Evolutionary conservation across 164 flowering plant genomes (phyloP).

Genomic region (Euptelea pleiosperma): DNA sequence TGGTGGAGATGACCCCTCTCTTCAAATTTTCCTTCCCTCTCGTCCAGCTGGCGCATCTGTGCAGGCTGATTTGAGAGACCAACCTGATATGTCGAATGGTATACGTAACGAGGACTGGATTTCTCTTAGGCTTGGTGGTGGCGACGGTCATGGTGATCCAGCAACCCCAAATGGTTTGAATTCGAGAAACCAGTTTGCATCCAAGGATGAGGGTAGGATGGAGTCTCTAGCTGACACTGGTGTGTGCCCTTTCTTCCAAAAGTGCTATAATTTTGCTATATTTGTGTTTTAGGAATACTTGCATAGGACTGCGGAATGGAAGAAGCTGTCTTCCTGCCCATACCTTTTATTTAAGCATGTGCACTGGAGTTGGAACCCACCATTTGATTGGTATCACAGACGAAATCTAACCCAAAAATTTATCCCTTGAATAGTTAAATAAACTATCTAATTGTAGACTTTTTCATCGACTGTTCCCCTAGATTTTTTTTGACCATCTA

Average conservation of each 20-base stretch:
- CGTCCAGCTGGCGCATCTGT: constrained; percentile 45
- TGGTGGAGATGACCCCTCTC: constrained; percentile 73
- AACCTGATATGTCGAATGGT: constrained; percentile 51
- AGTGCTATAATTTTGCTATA: background rate
- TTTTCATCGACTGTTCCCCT: too few relatives aligned
- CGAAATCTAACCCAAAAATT: too few relatives aligned
- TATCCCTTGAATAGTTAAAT: too few relatives aligned
- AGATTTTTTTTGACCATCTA: too few relatives aligned
- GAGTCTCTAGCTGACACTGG: constrained; percentile 60
- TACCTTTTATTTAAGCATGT: background rate
- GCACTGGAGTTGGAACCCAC: background rate
- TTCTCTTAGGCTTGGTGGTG: constrained; percentile 82
- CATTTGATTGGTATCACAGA: too few relatives aligned
- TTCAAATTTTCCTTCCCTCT: constrained; percentile 83
- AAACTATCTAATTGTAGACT: too few relatives aligned
- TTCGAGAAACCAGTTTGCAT: constrained; percentile 38
- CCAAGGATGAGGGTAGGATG: constrained; percentile 45
- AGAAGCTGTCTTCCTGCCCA: too few relatives aligned
- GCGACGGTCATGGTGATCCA: constrained; percentile 39
- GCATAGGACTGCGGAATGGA: background rate
- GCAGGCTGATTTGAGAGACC: constrained; percentile 50
- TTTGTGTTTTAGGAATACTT: background rate
- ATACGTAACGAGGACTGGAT: constrained; percentile 75
- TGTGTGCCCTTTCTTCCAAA: constrained; percentile 23
- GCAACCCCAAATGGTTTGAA: constrained; percentile 38